Base-by-base conservation (phyloP, 225 moss, liverwort and hornwort genomes). In the Marchantia paleacea region DNA sequence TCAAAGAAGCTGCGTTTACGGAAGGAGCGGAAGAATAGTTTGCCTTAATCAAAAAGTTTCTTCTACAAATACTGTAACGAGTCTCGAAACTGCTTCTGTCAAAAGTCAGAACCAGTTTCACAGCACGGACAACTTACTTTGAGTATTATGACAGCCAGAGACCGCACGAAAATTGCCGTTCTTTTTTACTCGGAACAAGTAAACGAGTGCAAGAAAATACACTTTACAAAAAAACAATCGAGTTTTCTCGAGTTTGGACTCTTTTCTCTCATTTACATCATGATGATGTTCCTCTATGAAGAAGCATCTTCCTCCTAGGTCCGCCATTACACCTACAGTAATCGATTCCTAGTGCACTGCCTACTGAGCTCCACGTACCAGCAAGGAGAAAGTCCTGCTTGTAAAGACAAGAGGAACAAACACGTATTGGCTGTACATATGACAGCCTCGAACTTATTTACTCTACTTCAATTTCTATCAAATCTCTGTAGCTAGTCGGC, bases 401-500 rank as follows among this genome's bases (percentile, higher is more conserved):
- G 47, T 39, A 49, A n/a, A 18, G 47, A 69, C 10, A 31, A 0
- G 47, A 39, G 48, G 47, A 70, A 48, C 47, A 70, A 20, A 47
- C 3, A 20, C 69, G 19, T 28, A 70, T 20, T 7, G 0, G 66
- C 69, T 39, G 48, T 18, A 20, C 48, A 10, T 48, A 19, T 48
- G 69, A 25, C 69, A 70, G 29, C 47, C 47, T 14, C 47, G 5
- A 9, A 20, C 1, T 39, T 70, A 66, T 47, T 47, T 19, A 47
- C 14, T 70, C 69, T 68, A 68, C 30, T 29, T 29, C 12, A 48
- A 11, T 28, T 70, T 22, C 39, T 39, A 70, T 9, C 19, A 31
- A 71, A 71, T n/a, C 10, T 72, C n/a, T 22, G 7, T 58, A 39
- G 11, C 78, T 63, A 87, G 72, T 84, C 82, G 0, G 10, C 53